Base-by-base conservation (phyloP, 805 yeast genomes). In the Candida tallmaniae region DNA sequence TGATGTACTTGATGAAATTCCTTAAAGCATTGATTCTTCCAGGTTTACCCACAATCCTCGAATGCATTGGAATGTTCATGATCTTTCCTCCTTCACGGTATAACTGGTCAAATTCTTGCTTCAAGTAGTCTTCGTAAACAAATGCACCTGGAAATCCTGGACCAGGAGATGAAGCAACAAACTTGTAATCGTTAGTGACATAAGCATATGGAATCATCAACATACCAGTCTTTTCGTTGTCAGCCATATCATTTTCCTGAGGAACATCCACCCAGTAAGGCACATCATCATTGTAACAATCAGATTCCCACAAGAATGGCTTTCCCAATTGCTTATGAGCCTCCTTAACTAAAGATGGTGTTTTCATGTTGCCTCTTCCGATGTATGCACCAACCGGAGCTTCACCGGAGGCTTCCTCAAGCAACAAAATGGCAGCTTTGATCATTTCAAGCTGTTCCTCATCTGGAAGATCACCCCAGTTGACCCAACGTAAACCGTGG, bases 341-440 rank as follows among this genome's bases (percentile, higher is more conserved):
- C 33, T 56, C 60, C 23, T 49, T 45, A n/a, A 60, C 58, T 17
- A 60, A 46, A 4, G 60, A 44, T 11, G 58, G 54, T 8, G 65
- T 46, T 27, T 50, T 52, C 18, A 50, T 48, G 18, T 56, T 54
- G 12, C 53, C 48, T 34, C 66, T 50, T 2, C 66, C 68, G 31
- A 53, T 53, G 37, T 60, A 62, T 38, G 62, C 59, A n/a, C 68
- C 67, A 20, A 44, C 47, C 22, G 65, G 66, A 25, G 55, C 50
- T 31, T 39, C 46, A 8, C 67, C 66, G 8, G 62, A 47, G 6
- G 55, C 45, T 27, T 51, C 56, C 39, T 55, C 51, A 29, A 62
- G 35, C 16, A 51, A 32, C 21, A 48, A 41, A 25, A 62, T 45
- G n/a, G 56, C 50, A 26, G 48, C 45, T 34, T 48, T 50, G 39